These are phyloP conservation scores for Eragrostis tef DNA, from an alignment of 202 grass and related monocot genomes.

Conservation along the genomic window DNA sequence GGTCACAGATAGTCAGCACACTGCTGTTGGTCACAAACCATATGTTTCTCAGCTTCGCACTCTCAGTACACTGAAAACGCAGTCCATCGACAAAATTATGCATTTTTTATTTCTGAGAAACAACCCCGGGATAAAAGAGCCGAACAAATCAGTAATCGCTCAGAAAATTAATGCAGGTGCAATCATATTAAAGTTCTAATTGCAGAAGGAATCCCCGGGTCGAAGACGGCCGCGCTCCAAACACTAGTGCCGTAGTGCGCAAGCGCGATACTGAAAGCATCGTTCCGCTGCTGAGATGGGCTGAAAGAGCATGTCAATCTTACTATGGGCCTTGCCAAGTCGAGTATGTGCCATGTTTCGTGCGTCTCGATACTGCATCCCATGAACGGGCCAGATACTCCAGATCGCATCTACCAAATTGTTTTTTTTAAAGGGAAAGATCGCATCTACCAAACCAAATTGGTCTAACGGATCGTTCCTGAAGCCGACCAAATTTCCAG, in stretches of 20 bases:
- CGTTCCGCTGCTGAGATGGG: too few relatives aligned
- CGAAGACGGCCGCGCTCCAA: neutral
- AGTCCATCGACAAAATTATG: neutral
- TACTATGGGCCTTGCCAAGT: neutral
- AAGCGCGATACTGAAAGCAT: neutral
- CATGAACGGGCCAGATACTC: too few relatives aligned
- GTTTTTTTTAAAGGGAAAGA: too few relatives aligned
- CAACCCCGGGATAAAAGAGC: neutral
- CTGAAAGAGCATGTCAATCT: too few relatives aligned
- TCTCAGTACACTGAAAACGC: neutral
- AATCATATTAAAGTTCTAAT: neutral
- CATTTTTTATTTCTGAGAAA: neutral
- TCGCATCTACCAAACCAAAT: too few relatives aligned
- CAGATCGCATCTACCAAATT: too few relatives aligned
- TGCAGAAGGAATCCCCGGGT: neutral
- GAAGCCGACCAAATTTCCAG: too few relatives aligned
- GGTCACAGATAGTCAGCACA: too few relatives aligned
- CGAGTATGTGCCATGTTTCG: too few relatives aligned
- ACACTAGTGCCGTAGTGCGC: neutral
- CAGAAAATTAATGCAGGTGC: neutral
- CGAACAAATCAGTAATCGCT: slow-evolving; percentile 1
- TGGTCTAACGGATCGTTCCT: too few relatives aligned
- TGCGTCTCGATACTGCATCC: too few relatives aligned
- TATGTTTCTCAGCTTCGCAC: neutral
- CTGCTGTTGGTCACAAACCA: neutral